Evolutionary conservation across 441 rosid genomes (phyloP).

Genomic region (Theobroma grandiflorum): DNA sequence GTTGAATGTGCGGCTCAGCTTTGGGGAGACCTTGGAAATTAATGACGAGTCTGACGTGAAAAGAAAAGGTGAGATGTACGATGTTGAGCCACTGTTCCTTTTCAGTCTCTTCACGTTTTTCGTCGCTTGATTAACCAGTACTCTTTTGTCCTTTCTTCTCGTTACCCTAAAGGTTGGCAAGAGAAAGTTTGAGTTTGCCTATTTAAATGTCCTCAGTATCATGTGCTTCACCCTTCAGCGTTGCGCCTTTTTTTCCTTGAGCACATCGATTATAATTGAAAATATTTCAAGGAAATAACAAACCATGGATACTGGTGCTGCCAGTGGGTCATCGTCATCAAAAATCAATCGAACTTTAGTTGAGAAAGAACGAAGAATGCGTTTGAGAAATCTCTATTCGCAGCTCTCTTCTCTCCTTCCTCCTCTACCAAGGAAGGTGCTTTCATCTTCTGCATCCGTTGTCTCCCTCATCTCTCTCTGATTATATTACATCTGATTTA

Average conservation of each 20-base stretch:
- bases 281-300: neutral
- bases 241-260: neutral
- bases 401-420: constrained; percentile 1
- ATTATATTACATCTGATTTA: neutral
- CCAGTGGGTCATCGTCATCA: neutral
- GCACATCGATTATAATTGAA: too few relatives aligned
- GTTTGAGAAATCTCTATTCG: neutral
- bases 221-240: neutral
- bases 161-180: too few relatives aligned
- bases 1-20: too few relatives aligned
- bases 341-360: neutral
- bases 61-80: too few relatives aligned
- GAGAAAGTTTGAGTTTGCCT: too few relatives aligned
- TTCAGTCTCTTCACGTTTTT: too few relatives aligned
- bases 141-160: too few relatives aligned
- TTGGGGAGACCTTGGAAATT: too few relatives aligned
- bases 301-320: neutral
- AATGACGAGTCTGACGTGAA: too few relatives aligned
- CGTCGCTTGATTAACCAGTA: too few relatives aligned
- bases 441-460: too few relatives aligned
- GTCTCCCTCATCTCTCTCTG: neutral
- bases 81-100: too few relatives aligned
- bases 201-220: neutral
- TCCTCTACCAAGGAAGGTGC: neutral
- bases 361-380: constrained; percentile 6